Evolutionary conservation across 2,329 filamentous ascomycete species (phyloP).

Genomic region (Claviceps fusiformis): DNA sequence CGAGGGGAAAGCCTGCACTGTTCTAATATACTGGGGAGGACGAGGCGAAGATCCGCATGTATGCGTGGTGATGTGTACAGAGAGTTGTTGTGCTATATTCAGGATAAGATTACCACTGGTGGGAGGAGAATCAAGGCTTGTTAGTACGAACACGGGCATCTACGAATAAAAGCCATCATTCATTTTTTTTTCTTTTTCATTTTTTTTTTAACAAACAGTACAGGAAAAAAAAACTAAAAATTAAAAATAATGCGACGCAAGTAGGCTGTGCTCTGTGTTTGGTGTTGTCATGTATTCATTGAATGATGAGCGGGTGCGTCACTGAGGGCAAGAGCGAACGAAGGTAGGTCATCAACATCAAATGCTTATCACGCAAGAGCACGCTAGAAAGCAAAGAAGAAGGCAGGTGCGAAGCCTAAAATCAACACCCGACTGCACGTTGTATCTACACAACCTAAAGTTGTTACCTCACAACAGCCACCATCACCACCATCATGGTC

Average conservation of each 20-base stretch:
- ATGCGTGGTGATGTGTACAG: slow-evolving; percentile 2
- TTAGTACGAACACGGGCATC: slow-evolving; percentile 3
- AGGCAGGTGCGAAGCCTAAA: background rate
- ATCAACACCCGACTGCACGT: background rate
- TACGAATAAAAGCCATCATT: slow-evolving; percentile 6
- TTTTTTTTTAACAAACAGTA: too few relatives aligned
- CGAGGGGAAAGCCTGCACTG: background rate
- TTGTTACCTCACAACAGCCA: background rate
- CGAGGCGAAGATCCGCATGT: slow-evolving; percentile 2
- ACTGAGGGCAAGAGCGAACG: background rate
- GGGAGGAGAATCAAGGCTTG: background rate
- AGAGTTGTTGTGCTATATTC: background rate
- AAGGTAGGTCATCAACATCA: background rate
- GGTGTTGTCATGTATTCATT: too few relatives aligned
- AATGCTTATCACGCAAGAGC: background rate
- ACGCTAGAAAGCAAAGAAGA: background rate
- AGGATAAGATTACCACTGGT: slow-evolving; percentile 1
- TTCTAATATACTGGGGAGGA: slow-evolving; percentile 2
- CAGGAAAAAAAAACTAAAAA: too few relatives aligned
- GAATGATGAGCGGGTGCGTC: too few relatives aligned
- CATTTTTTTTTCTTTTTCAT: background rate
- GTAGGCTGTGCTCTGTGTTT: background rate
- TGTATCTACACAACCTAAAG: background rate
- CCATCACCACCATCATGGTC: background rate
- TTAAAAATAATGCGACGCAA: background rate